phyloP scores from a whole-genome alignment of 345 rosid species.

The Triadica sebifera region DNA sequence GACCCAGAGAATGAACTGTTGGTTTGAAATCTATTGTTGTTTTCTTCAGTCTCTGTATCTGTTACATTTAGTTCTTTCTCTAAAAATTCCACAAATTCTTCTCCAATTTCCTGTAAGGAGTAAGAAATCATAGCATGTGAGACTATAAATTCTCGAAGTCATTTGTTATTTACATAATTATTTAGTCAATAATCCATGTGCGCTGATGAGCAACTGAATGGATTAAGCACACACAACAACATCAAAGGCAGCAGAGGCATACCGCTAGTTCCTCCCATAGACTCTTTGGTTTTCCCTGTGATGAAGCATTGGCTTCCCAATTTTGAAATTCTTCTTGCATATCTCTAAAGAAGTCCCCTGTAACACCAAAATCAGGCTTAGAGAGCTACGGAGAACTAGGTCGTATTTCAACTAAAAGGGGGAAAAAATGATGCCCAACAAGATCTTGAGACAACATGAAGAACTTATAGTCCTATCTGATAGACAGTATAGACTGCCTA shows the following conservation, averaged over 20 bases:
- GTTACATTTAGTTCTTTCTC: constrained; percentile 81
- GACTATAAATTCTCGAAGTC: neutral
- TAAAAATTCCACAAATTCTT: constrained; percentile 89
- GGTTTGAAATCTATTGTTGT: constrained; percentile 17
- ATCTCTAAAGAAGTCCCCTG: constrained; percentile 90
- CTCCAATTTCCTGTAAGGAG: constrained; percentile 67
- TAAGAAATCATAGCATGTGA: constrained; percentile 11
- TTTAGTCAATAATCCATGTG: neutral
- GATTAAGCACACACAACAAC: neutral
- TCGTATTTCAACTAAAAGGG: constrained; percentile 1
- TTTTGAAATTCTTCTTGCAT: constrained; percentile 84
- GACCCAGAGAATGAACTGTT: constrained; percentile 27
- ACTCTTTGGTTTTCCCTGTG: constrained; percentile 84
- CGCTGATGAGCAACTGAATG: neutral
- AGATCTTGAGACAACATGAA: constrained; percentile 12
- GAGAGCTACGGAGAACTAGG: neutral
- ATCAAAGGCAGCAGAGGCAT: constrained; percentile 24
- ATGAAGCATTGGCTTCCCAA: constrained; percentile 76
- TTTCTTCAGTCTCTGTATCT: constrained; percentile 42
- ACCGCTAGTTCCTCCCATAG: constrained; percentile 96
- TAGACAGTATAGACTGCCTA: constrained; percentile 65
- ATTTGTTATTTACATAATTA: neutral
- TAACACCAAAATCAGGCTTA: constrained; percentile 26
- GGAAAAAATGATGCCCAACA: constrained; percentile 11
- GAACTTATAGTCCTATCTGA: constrained; percentile 26